These are phyloP conservation scores for Orbilia brochopaga DNA, from an alignment of 2,329 filamentous ascomycete genomes.

Conservation along the genomic window DNA sequence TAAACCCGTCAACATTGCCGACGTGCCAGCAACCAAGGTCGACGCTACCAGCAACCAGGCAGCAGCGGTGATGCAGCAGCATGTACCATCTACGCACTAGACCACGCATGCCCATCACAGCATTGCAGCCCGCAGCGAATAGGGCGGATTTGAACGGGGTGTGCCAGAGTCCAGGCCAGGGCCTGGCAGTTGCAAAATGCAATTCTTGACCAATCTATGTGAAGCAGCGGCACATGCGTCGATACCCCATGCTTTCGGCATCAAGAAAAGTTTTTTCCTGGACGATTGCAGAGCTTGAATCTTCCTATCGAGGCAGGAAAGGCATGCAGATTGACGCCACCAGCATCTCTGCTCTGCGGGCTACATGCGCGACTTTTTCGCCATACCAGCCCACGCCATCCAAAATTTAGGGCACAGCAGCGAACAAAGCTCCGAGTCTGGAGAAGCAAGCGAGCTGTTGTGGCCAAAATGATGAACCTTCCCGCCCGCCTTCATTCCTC, in stretches of 20 bases:
- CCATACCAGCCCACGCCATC: slow-evolving; percentile 10
- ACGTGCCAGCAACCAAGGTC: slow-evolving; percentile 27
- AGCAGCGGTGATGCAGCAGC: slow-evolving; percentile 22
- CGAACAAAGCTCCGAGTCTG: slow-evolving; percentile 43
- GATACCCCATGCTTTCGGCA: slow-evolving; percentile 35
- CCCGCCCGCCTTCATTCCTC: slow-evolving; percentile 35
- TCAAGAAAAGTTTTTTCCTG: slow-evolving; percentile 6
- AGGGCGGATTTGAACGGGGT: background rate
- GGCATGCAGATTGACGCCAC: slow-evolving; percentile 50
- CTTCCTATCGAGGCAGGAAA: slow-evolving; percentile 37
- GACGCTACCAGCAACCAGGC: slow-evolving; percentile 37
- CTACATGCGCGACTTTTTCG: slow-evolving; percentile 47
- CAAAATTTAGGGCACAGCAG: slow-evolving; percentile 21
- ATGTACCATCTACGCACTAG: slow-evolving; percentile 42
- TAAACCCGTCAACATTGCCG: slow-evolving; percentile 19
- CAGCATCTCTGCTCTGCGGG: slow-evolving; percentile 28
- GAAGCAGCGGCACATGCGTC: slow-evolving; percentile 47
- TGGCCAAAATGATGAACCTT: slow-evolving; percentile 32
- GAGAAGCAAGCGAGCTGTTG: slow-evolving; percentile 42
- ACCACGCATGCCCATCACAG: slow-evolving; percentile 20
- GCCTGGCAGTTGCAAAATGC: slow-evolving; percentile 13
- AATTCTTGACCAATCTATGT: slow-evolving; percentile 41
- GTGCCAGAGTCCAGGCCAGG: background rate
- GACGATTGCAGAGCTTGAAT: slow-evolving; percentile 26
- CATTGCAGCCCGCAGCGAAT: background rate